These are phyloP conservation scores for Priceomyces carsonii DNA, from an alignment of 805 yeast genomes.

Conservation along the genomic window DNA sequence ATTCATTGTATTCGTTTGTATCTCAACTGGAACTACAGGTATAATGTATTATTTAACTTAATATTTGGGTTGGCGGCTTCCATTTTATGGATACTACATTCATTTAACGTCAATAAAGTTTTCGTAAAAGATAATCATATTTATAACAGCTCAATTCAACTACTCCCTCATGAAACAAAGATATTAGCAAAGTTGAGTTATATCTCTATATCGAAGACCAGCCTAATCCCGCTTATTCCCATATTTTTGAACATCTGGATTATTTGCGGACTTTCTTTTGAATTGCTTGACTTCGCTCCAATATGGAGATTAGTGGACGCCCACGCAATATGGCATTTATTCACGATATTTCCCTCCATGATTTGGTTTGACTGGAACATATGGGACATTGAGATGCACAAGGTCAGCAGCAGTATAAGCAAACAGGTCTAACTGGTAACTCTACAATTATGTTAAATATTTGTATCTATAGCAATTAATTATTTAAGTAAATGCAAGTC, in stretches of 20 bases:
- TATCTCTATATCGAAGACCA: conserved; percentile 25
- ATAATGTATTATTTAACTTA: conserved; percentile 34
- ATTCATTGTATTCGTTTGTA: conserved; percentile 29
- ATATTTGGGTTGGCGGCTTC: conserved; percentile 30
- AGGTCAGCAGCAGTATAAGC: conserved; percentile 10
- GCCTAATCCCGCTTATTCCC: conserved; percentile 35
- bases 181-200: conserved; percentile 31
- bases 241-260: conserved; percentile 34
- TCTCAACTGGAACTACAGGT: conserved; percentile 39
- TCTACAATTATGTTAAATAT: neutral
- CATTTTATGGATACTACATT: conserved; percentile 35
- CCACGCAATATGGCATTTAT: conserved; percentile 91
- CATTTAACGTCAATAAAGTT: conserved; percentile 18
- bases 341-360: conserved; percentile 80
- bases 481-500: too few species aligned
- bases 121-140: conserved; percentile 16
- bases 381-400: conserved; percentile 43
- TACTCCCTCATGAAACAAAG: conserved; percentile 40
- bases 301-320: conserved; percentile 56
- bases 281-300: conserved; percentile 38
- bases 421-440: neutral
- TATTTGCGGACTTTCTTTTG: conserved; percentile 31
- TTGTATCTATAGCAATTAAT: neutral
- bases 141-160: conserved; percentile 36
- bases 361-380: conserved; percentile 67